Evolutionary conservation across 2,329 filamentous ascomycete genomes (phyloP).

Genomic region (Pestalotiopsis sp.): DNA sequence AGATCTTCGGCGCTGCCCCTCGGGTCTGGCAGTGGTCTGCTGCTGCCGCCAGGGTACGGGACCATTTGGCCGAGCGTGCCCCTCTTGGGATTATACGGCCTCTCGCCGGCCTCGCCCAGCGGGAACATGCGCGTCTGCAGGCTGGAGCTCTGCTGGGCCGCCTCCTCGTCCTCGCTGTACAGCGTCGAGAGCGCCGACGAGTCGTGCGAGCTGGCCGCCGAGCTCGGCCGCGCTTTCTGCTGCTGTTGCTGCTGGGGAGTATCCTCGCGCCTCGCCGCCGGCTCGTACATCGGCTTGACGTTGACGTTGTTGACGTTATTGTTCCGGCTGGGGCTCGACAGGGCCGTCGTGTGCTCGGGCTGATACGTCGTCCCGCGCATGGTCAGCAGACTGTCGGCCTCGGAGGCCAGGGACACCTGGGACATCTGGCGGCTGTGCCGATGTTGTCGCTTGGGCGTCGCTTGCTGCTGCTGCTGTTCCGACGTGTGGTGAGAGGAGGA

Average conservation of each 20-base stretch:
- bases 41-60: background rate
- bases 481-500: background rate
- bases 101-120: conserved; percentile 9
- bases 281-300: background rate
- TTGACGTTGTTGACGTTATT: background rate
- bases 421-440: conserved; percentile 30
- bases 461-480: background rate
- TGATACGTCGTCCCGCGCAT: conserved; percentile 33
- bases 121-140: background rate
- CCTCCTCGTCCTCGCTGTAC: conserved; percentile 52
- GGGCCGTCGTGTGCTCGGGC: conserved; percentile 33
- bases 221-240: conserved; percentile 20
- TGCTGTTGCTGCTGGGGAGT: background rate
- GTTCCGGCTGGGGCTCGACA: conserved; percentile 45
- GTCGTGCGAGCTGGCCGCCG: conserved; percentile 37
- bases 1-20: background rate
- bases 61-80: background rate
- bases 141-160: background rate
- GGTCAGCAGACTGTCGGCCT: conserved; percentile 42
- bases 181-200: conserved; percentile 58
- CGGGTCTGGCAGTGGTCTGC: too few relatives aligned
- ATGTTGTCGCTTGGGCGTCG: background rate
- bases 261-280: background rate
- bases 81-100: conserved; percentile 15
- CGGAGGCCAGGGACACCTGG: conserved; percentile 32